Evolutionary conservation across 2,329 filamentous ascomycete species (phyloP).

Genomic region (Cordyceps fumosorosea): DNA sequence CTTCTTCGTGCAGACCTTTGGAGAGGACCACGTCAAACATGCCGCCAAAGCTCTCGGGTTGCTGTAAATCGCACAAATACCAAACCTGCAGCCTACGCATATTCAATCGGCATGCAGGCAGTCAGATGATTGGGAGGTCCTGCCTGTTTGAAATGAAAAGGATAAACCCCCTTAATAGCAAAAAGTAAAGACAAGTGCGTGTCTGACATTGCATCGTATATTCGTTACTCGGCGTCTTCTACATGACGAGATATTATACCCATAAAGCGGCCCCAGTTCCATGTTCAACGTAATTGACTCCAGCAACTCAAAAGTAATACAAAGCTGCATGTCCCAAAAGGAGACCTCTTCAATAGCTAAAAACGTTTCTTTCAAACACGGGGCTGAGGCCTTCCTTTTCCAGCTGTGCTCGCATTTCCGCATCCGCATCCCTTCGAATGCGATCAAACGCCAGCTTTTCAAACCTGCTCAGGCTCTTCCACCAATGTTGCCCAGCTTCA

Average conservation of each 20-base stretch:
- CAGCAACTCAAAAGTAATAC: not conserved
- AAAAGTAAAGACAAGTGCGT: not conserved
- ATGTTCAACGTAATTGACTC: not conserved
- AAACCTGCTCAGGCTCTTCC: constrained; percentile 78
- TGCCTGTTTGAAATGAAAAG: not conserved
- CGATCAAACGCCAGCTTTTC: constrained; percentile 80
- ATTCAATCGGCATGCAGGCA: not conserved
- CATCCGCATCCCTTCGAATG: constrained; percentile 60
- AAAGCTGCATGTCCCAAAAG: not conserved
- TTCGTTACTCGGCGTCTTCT: not conserved
- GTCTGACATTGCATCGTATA: not conserved
- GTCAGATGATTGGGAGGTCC: not conserved
- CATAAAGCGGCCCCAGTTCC: not conserved
- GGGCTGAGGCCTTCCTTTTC: constrained; percentile 37
- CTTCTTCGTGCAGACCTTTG: constrained; percentile 89
- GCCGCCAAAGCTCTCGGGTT: constrained; percentile 71
- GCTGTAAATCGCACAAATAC: constrained; percentile 16
- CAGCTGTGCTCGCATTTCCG: constrained; percentile 40
- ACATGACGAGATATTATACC: not conserved
- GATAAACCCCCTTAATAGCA: not conserved
- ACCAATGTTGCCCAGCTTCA: constrained; percentile 90
- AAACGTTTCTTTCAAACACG: constrained; percentile 32
- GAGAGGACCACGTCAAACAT: constrained; percentile 84
- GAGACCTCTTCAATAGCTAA: not conserved
- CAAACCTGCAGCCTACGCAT: not conserved